Evolutionary conservation across 805 yeast species (phyloP).

Genomic region (Metschnikowia lochheadii): DNA sequence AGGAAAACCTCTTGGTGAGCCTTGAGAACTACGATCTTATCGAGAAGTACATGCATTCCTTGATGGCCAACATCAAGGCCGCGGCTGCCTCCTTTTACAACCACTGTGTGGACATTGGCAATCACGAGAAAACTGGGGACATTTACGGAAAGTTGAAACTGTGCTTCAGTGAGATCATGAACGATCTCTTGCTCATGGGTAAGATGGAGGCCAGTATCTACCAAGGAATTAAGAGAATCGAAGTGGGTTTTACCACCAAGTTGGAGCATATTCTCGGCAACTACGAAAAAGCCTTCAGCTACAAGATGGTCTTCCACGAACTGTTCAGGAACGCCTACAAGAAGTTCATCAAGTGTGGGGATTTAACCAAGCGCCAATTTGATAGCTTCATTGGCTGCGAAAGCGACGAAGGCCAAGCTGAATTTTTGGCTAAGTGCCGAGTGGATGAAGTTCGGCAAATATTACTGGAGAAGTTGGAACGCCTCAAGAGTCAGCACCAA

Average conservation of each 20-base stretch:
- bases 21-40: constrained; percentile 1
- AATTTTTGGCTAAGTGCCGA: neutral
- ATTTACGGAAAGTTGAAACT: neutral
- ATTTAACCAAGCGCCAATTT: neutral
- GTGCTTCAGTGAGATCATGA: neutral
- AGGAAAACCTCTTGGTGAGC: neutral
- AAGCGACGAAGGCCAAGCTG: neutral
- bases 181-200: neutral
- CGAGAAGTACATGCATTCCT: neutral
- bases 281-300: constrained; percentile 1
- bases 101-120: neutral
- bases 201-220: neutral
- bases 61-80: constrained; percentile 1
- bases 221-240: neutral
- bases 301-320: constrained; percentile 2
- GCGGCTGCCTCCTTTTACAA: neutral
- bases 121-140: neutral
- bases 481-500: neutral
- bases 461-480: neutral
- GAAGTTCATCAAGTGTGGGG: neutral
- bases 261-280: neutral
- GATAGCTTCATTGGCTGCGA: constrained; percentile 2
- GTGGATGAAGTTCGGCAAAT: neutral
- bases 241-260: neutral
- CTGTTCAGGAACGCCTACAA: neutral